Percentiles rank a stretch among this genome's conserved stretches.
phyloP scores from a whole-genome alignment of 116 monocot species.

The Trichopus zeylanicus region DNA sequence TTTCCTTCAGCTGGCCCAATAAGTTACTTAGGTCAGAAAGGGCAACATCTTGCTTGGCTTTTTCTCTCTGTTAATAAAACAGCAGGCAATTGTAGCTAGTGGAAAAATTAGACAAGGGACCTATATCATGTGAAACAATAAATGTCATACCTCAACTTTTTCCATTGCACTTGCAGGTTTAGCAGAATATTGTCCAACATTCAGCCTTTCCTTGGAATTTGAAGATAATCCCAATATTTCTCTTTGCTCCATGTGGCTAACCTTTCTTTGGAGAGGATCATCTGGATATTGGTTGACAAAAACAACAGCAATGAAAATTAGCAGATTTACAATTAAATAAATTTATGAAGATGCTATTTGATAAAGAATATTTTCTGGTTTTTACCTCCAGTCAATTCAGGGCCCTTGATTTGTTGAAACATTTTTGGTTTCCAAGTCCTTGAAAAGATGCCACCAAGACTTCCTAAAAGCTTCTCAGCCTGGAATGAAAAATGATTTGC shows the following conservation, averaged over 20 bases:
- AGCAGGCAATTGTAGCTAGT: too few species aligned
- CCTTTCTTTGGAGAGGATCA: slow-evolving; percentile 38
- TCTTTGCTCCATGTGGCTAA: too few species aligned
- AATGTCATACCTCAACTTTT: slow-evolving; percentile 40
- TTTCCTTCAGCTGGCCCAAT: too few species aligned
- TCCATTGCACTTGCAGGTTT: slow-evolving; percentile 40
- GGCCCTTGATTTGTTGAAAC: slow-evolving; percentile 42
- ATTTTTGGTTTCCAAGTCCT: slow-evolving; percentile 68
- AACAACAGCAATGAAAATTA: slow-evolving; percentile 5
- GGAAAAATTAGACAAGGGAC: too few species aligned
- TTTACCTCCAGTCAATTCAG: slow-evolving; percentile 40
- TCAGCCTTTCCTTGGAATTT: slow-evolving; percentile 13
- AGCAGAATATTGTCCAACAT: slow-evolving; percentile 15
- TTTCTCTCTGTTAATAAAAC: slow-evolving; percentile 40
- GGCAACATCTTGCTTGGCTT: slow-evolving; percentile 65
- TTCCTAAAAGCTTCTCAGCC: slow-evolving; percentile 50
- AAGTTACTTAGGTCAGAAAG: slow-evolving; percentile 63
- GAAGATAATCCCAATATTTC: slow-evolving; percentile 45
- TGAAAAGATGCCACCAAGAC: too few species aligned
- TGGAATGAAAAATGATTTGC: too few species aligned
- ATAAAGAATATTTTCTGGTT: too few species aligned
- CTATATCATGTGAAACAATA: too few species aligned
- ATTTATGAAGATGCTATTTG: too few species aligned
- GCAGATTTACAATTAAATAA: too few species aligned
- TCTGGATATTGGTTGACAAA: slow-evolving; percentile 15